Base-by-base conservation (phyloP, 345 rosid genomes). In the Eucalyptus melliodora region DNA sequence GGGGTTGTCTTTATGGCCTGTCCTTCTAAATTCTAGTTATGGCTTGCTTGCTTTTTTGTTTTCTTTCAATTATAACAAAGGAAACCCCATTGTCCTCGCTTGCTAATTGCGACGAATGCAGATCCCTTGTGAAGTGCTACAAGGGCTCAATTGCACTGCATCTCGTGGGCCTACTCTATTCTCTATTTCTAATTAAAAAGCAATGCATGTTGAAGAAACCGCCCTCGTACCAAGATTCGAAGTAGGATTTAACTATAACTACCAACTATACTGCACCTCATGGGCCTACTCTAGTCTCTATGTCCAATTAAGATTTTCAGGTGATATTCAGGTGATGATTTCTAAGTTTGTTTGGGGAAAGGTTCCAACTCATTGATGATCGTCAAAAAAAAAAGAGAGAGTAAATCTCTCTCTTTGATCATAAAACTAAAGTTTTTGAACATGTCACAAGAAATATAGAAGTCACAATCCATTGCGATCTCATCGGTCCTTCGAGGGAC, bases 331-430 rank as follows among this genome's bases (percentile, higher is more conserved):
- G 4, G 24, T 11, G 11, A 2, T 16, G 6, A 31, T 34, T 31
- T 16, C 23, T 31, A 16, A 69, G 42, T 17, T 31, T 16, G 24
- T 19, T 17, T 9, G 44, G 6, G 4, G 7, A 69, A 69, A 72
- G 44, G 11, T 72, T 10, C 44, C 42, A 34, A 72, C 82, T 34
- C 44, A 34, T 72, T 2, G 2, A 17, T 62, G 31, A 13, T 62
- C 3, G 2, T 27, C 3, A 4, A 6, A 12, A 11, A 62, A 60
- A 9, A 26, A 60, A 1, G 1, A 6, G 0, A 65, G 11, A 65
- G 40, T 16, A n/a, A n/a, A 65, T 15, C 11, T 77, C 47, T 0
- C 21, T 21, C 16, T 23, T 11, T 2, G 30, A 40, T 77, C 16
- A 3, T 40, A 40, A 77, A 40, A 77, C 30, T 3, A 40, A 11